A percentile compares a stretch with the other conserved stretches of the same genome.
phyloP scores from a whole-genome alignment of 2,329 filamentous ascomycete genomes.

The Bipolaris zeicola region DNA sequence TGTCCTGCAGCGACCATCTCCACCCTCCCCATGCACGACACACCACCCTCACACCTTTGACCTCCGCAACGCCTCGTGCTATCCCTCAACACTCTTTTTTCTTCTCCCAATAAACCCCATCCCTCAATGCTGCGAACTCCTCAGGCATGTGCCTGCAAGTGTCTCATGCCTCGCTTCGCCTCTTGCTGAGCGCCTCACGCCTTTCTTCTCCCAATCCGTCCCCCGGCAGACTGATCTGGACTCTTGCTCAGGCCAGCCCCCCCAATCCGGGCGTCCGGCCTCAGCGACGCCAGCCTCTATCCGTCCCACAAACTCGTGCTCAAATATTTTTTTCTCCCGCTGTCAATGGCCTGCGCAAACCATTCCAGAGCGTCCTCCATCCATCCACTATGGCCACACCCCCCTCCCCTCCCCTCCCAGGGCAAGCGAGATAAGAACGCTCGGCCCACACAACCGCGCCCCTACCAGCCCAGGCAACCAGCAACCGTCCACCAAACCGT shows the following conservation, averaged over 20 bases:
- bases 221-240: conserved; percentile 29
- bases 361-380: conserved; percentile 2
- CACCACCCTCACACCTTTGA: conserved; percentile 26
- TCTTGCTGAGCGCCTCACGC: conserved; percentile 28
- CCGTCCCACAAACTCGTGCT: conserved; percentile 37
- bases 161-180: conserved; percentile 35
- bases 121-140: conserved; percentile 16
- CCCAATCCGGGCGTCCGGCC: conserved; percentile 20
- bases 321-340: conserved; percentile 14
- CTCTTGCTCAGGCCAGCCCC: conserved; percentile 15
- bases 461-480: conserved; percentile 24
- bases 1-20: conserved; percentile 25
- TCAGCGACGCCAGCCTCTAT: conserved; percentile 35
- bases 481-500: conserved; percentile 25
- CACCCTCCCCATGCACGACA: conserved; percentile 7
- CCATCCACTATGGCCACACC: neutral
- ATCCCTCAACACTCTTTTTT: conserved; percentile 32
- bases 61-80: conserved; percentile 10
- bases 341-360: conserved; percentile 28
- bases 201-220: conserved; percentile 27
- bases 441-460: conserved; percentile 13
- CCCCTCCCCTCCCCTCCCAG: conserved; percentile 6
- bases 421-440: conserved; percentile 38
- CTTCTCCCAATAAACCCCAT: conserved; percentile 12
- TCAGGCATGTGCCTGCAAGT: conserved; percentile 10